Evolutionary conservation across 306 rosid genomes (phyloP), one percentile per base, ranked within the genome.

Genomic region (Fagus crenata): DNA sequence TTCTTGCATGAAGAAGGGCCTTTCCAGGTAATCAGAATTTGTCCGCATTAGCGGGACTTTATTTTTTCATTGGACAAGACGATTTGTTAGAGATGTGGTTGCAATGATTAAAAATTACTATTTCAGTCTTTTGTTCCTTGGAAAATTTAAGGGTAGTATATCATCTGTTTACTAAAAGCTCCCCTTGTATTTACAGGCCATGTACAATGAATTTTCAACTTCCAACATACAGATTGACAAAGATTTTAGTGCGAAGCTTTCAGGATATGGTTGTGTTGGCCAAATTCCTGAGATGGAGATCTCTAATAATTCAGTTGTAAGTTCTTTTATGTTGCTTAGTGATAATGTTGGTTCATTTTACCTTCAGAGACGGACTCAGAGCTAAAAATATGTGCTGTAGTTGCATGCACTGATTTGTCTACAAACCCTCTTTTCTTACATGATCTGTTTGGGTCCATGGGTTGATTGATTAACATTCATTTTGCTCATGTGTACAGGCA

Each of bases 1-100:
- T 96, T 96, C 87, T 87, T 96, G 92, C 99, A 96, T 51, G 99
- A 96, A 85, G 99, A 96, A 87, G 99, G 99, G 61, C 99, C 99
- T 79, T 96, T 96, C 86, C 99, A 96, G 99, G 99, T 96, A 78
- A 84, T 70, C 74, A 81, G 73, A 71, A 8, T 42, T 77, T 4
- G 36, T 35, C 65, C 1, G 7, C 43, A 28, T 37, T 51, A 31
- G 60, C 7, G 17, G 42, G 22, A 35, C 18, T 8, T 18, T 8
- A 9, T 59, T 59, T 28, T 32, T 6, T 12, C 35, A 32, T 61
- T 61, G 68, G 39, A 61, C 40, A 12, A 61, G 68, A 18, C n/a
- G 18, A 18, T 18, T n/a, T 31, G 61, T 17, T 51, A 31, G 5
- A 55, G 28, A 18, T 18, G 32, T n/a, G 61, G 32, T 55, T 55